Percentiles rank a stretch among this genome's conserved stretches.
Evolutionary conservation across 768 basidiomycete species (phyloP).

Genomic region (Suillus subluteus): DNA sequence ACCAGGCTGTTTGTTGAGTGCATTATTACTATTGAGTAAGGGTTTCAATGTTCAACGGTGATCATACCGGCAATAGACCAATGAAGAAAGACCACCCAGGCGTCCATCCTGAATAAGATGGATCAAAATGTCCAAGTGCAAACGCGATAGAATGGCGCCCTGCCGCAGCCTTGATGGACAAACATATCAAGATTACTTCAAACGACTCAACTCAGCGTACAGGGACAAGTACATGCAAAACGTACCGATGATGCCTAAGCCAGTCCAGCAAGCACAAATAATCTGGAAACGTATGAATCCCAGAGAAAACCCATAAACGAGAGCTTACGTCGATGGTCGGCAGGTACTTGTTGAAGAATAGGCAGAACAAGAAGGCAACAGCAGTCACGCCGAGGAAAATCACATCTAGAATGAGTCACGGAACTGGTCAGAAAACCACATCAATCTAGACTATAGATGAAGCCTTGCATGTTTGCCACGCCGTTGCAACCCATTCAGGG

Average conservation of each 20-base stretch:
- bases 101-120: conserved; percentile 64
- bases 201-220: conserved; percentile 17
- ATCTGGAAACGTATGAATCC: conserved; percentile 38
- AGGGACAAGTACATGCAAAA: neutral
- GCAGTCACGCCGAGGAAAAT: conserved; percentile 61
- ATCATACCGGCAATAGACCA: conserved; percentile 55
- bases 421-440: conserved; percentile 9
- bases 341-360: conserved; percentile 58
- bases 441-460: neutral
- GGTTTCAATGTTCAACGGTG: neutral
- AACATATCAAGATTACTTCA: conserved; percentile 56
- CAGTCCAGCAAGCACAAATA: conserved; percentile 66
- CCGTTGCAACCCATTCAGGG: conserved; percentile 57
- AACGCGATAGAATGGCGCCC: conserved; percentile 58
- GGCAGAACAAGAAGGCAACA: conserved; percentile 51
- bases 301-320: neutral
- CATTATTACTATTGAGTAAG: neutral
- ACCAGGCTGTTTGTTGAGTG: conserved; percentile 35
- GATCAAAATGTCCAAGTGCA: conserved; percentile 61
- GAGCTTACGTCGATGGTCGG: conserved; percentile 50
- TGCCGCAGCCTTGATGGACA: conserved; percentile 61
- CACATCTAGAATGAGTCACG: conserved; percentile 39
- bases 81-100: conserved; percentile 74
- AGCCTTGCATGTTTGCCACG: conserved; percentile 62
- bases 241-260: conserved; percentile 56